phyloP scores from a whole-genome alignment of 768 basidiomycete species.

The Lactifluus piperatus region DNA sequence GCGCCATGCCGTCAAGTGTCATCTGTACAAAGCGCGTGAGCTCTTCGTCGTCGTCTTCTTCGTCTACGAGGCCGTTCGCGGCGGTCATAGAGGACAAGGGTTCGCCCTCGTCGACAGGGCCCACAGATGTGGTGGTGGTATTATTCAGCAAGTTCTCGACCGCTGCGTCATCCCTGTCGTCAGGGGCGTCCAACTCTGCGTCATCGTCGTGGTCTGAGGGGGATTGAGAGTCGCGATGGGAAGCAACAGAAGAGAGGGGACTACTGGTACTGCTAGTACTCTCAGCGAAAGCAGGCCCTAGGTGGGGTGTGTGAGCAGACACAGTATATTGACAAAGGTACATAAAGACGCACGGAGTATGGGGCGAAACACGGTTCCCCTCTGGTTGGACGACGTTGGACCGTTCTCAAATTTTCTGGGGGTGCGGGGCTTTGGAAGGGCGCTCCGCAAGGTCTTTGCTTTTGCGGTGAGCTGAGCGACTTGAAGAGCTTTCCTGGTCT shows the following conservation, averaged over 20 bases:
- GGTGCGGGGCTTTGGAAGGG: background rate
- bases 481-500: background rate
- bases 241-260: slow-evolving; percentile 7
- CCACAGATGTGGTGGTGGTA: background rate
- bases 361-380: background rate
- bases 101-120: background rate
- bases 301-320: background rate
- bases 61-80: background rate
- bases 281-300: background rate
- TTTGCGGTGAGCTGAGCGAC: background rate
- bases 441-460: background rate
- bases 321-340: background rate
- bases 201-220: background rate
- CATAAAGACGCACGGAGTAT: background rate
- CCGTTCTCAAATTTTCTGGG: background rate
- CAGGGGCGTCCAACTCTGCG: background rate
- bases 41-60: slow-evolving; percentile 13
- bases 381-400: background rate
- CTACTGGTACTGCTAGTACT: slow-evolving; percentile 2
- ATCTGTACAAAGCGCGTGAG: slow-evolving; percentile 13
- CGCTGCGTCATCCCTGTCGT: slow-evolving; percentile 12
- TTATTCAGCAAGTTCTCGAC: slow-evolving; percentile 14
- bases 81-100: slow-evolving; percentile 5
- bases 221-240: background rate
- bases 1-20: slow-evolving; percentile 13